Conservation (phyloP, 2,329 filamentous ascomycete species). For the Hypoxylon sp. region DNA sequence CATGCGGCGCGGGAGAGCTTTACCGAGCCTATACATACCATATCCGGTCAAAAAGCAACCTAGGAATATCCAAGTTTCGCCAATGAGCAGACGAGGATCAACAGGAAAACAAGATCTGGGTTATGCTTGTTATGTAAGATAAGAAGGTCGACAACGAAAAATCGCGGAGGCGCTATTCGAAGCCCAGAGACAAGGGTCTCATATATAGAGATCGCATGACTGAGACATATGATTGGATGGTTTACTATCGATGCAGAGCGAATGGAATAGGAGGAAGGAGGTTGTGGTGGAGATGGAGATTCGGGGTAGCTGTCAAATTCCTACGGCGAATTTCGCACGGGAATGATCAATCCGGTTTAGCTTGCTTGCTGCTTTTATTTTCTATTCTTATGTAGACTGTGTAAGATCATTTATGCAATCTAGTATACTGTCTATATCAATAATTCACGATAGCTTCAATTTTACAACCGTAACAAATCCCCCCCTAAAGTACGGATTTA, state of each 20-base stretch:
- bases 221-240: conserved; percentile 33
- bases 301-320: conserved; percentile 5
- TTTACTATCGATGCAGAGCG: conserved; percentile 21
- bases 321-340: conserved; percentile 1
- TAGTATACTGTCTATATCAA: too few relatives aligned
- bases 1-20: neutral
- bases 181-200: conserved; percentile 28
- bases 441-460: too few relatives aligned
- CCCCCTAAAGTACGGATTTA: too few relatives aligned
- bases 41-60: too few relatives aligned
- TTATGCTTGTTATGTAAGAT: too few relatives aligned
- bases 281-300: conserved; percentile 8
- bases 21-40: conserved; percentile 7
- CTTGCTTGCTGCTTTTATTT: conserved; percentile 10
- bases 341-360: conserved; percentile 1
- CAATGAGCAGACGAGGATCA: too few relatives aligned
- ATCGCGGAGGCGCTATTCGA: conserved; percentile 20
- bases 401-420: too few relatives aligned
- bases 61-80: too few relatives aligned
- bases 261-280: conserved; percentile 7
- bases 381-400: too few relatives aligned
- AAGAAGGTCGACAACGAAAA: conserved; percentile 7
- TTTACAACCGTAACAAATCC: too few relatives aligned
- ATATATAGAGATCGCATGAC: conserved; percentile 36
- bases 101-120: conserved; percentile 30